Evolutionary conservation across 2,329 filamentous ascomycete species (phyloP), one percentile per base, ranked within the genome.

Genomic region (Scortechinia acanthostroma): DNA sequence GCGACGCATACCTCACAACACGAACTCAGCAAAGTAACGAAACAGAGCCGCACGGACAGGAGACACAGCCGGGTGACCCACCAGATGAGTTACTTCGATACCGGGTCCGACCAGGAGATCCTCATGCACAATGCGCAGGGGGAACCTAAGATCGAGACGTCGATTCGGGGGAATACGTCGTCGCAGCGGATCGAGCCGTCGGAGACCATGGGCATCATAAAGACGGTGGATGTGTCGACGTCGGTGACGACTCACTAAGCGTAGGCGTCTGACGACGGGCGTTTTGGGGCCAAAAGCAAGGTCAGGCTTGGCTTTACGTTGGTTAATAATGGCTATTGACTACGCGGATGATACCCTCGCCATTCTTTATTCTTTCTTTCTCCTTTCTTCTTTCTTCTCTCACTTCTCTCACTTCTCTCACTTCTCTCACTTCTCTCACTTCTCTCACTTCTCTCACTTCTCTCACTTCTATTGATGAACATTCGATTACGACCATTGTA

Each of bases 151-250:
- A 49, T 59, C 42, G 55, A 59, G 44, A 60, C 57, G 2, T 51
- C 52, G 2, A 49, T 60, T 4, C 49, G 47, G 6, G 51, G 54
- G 0, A 51, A 53, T n/a, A n/a, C 21, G 4, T 16, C 21, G 16
- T 44, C 43, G 15, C 42, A 35, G 25, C 21, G 42, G n/a, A 42
- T 45, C 6, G 46, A 33, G 4, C 22, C 22, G 1, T 37, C 17
- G 15, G 23, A 37, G 14, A 40, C 49, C 2, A 50, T 52, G 45
- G 55, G 54, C 4, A 58, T 59, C 15, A 54, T 58, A 28, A 56
- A 53, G 28, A 58, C 57, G 13, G 52, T 59, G 15, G 50, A 59
- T 45, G 52, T 60, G 22, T 52, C 53, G 22, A 55, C 50, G 1
- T 51, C 51, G 2, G 50, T 56, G 44, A 30, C 25, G n/a, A 30